Evolutionary conservation across 2,329 filamentous ascomycete genomes (phyloP).

Genomic region (Rutstroemia sydowiana): DNA sequence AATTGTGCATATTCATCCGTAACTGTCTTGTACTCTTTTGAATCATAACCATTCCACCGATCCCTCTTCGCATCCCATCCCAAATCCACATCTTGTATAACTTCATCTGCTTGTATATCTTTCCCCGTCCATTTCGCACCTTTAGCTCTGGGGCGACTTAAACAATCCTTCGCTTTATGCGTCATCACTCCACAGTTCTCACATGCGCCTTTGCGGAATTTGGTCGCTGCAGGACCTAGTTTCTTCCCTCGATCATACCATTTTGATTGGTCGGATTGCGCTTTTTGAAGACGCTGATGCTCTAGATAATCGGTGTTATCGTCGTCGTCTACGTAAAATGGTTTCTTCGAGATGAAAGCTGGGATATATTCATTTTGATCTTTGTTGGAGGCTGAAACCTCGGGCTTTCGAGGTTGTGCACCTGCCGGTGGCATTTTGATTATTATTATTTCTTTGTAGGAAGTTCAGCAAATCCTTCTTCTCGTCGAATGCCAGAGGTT

Average conservation of each 20-base stretch:
- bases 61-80: slow-evolving; percentile 98
- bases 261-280: slow-evolving; percentile 60
- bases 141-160: slow-evolving; percentile 79
- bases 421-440: slow-evolving; percentile 35
- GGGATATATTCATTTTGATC: slow-evolving; percentile 99
- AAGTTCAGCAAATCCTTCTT: no score
- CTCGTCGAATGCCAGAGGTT: no score
- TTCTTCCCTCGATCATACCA: slow-evolving; percentile 93
- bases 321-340: slow-evolving; percentile 84
- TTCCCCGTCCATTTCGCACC: slow-evolving; percentile 89
- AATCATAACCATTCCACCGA: slow-evolving; percentile 96
- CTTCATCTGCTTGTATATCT: slow-evolving; percentile 89
- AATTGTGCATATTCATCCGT: slow-evolving; percentile 84
- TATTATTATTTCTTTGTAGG: no score
- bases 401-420: slow-evolving; percentile 28
- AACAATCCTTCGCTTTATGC: slow-evolving; percentile 89
- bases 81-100: slow-evolving; percentile 75
- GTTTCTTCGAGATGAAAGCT: slow-evolving; percentile 94
- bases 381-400: slow-evolving; percentile 49
- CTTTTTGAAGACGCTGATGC: slow-evolving; percentile 77
- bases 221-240: slow-evolving; percentile 79
- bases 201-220: slow-evolving; percentile 95
- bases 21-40: slow-evolving; percentile 77
- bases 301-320: slow-evolving; percentile 83
- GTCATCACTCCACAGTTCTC: slow-evolving; percentile 98